Evolutionary conservation across 108 stramenopile genomes (phyloP), one percentile per base, ranked within the genome.

Genomic region (Chaetoceros muelleri): DNA sequence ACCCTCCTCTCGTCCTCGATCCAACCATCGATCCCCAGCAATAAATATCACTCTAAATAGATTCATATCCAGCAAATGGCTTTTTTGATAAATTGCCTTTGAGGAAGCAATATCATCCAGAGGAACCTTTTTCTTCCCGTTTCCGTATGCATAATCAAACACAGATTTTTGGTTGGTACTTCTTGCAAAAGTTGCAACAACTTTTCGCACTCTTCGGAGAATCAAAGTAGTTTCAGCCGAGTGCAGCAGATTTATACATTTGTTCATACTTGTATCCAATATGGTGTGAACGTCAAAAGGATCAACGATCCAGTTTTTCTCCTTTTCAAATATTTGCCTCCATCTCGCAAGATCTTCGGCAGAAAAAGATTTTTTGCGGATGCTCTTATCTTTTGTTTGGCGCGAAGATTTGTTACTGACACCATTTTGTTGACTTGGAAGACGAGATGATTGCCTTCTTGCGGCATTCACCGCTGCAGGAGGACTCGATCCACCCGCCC

Each of bases 281-380:
- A 71, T 61, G 16, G 75, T 40, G 31, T 63, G 75, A 24, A 75
- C 67, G 48, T 81, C 80, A 23, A 63, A 57, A 30, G 80, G 80
- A 69, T 81, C 80, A 40, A 74, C 34, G n/a, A 80, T 46, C 24
- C 53, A 21, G 27, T 51, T 31, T 17, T 52, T 46, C 30, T 72
- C 60, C 13, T 61, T 52, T 23, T 69, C 44, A 70, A 73, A 74
- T 8, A 80, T 55, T 22, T 29, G 27, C 26, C 28, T 60, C 78
- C 78, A 80, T 30, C 22, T 49, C 48, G 48, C 7, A 17, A 7
- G 48, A 17, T 3, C 3, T 18, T 49, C 22, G 48, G 48, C 21
- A 17, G 48, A 23, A 17, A 49, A 10, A 44, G 16, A 16, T 16
- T 16, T 44, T 44, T 16, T 16, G 10, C 16, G 10, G 22, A 7